Evolutionary conservation across 2,329 filamentous ascomycete genomes (phyloP), one percentile per base, ranked within the genome.

Genomic region (Sclerotiophoma versabilis): DNA sequence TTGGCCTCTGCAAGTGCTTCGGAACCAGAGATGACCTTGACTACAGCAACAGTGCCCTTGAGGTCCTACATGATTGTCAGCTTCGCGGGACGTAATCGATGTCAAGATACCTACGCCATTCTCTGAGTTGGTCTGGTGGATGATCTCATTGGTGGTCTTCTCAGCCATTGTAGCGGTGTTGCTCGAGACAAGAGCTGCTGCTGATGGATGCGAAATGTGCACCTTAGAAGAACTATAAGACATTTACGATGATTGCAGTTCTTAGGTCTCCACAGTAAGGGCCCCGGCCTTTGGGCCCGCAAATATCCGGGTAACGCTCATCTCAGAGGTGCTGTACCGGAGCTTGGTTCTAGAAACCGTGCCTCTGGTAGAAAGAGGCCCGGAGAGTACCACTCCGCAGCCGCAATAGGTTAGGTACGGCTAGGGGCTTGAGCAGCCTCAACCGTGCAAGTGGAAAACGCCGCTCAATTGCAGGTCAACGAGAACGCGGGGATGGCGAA

Each of bases 1-100:
- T 81, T 76, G 19, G 84, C 83, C 69, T 85, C 80, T 60, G 81
- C 79, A 70, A 80, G 84, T 43, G 82, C 81, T 60, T 83, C 81
- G 59, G 79, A 80, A 56, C 83, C 83, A 20, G 66, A 75, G 62
- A 84, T 75, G 52, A 81, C 74, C 61, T 78, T 81, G 60, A 78
- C 70, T 50, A 76, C 67, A 29, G 68, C 68, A 32, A 65, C 49
- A n/a, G 41, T 37, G n/a, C 29, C 44, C 43, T 63, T 57, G 22
- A 26, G n/a, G 29, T 58, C 53, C 63, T 66, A 39, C 14, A 44
- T 6, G 47, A 33, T 12, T 30, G 47, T 53, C 6, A 43, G 23
- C 20, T 25, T 22, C 10, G 30, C 15, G 14, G 15, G 19, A 26
- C 33, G 15, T 27, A 15, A 17, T 27, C n/a, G 15, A 12, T 26